Evolutionary conservation across 768 basidiomycete genomes (phyloP).

Genomic region (Pholiota molesta): DNA sequence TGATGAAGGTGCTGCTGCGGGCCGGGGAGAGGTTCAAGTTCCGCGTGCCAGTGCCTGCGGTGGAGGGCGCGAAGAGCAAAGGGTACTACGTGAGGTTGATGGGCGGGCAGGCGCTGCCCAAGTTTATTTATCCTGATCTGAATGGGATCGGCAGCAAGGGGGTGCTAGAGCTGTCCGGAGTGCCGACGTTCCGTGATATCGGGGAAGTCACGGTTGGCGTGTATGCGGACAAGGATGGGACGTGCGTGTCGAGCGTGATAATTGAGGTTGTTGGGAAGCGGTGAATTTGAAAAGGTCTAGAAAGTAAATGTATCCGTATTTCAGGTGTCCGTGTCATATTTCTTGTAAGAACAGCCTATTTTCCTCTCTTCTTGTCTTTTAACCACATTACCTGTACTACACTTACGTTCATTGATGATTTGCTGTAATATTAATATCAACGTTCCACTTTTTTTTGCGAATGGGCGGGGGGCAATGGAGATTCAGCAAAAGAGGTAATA

Average conservation of each 20-base stretch:
- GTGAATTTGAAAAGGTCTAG: slow-evolving; percentile 5
- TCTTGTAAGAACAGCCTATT: slow-evolving; percentile 25
- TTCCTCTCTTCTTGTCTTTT: slow-evolving; percentile 5
- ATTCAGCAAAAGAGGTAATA: slow-evolving; percentile 16
- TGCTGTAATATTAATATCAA: slow-evolving; percentile 7
- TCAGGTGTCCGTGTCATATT: slow-evolving; percentile 5
- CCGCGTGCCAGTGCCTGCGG: slow-evolving; percentile 44
- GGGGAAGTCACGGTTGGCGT: slow-evolving; percentile 60
- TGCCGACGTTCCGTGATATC: slow-evolving; percentile 50
- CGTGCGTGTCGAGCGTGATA: slow-evolving; percentile 55
- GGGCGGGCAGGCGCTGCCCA: slow-evolving; percentile 55
- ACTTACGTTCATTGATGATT: slow-evolving; percentile 22
- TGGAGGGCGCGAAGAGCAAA: slow-evolving; percentile 24
- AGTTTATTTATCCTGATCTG: slow-evolving; percentile 57
- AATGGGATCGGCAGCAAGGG: slow-evolving; percentile 46
- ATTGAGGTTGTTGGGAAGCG: slow-evolving; percentile 54
- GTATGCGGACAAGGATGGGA: slow-evolving; percentile 49
- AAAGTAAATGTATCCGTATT: slow-evolving; percentile 1
- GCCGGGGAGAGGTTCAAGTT: slow-evolving; percentile 64
- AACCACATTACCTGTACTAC: slow-evolving; percentile 22
- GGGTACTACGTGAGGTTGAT: slow-evolving; percentile 51
- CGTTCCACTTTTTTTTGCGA: slow-evolving; percentile 10
- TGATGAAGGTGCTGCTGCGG: slow-evolving; percentile 53
- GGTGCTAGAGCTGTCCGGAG: slow-evolving; percentile 59
- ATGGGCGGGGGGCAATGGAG: slow-evolving; percentile 8